phyloP scores from a whole-genome alignment of 2,329 filamentous ascomycete genomes.

The Raffaelea albimanens region DNA sequence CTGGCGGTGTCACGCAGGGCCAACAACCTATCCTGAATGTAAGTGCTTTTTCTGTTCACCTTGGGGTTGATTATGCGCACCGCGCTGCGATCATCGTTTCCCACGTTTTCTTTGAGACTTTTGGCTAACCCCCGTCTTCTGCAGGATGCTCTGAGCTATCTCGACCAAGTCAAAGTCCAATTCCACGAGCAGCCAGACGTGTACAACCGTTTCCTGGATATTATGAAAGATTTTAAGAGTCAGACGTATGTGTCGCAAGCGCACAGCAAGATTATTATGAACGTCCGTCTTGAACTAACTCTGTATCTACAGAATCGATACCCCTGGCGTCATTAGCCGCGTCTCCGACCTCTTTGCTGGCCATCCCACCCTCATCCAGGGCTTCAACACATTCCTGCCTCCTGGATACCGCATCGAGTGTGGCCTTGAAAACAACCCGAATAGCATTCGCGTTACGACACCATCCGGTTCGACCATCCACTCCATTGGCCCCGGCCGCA shows the following conservation, averaged over 20 bases:
- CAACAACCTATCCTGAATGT: conserved; percentile 78
- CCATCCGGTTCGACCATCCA: conserved; percentile 95
- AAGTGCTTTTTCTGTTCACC: conserved; percentile 21
- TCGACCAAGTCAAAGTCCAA: conserved; percentile 97
- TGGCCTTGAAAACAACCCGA: conserved; percentile 84
- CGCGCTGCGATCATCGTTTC: neutral
- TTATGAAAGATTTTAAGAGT: conserved; percentile 99
- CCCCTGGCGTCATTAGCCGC: conserved; percentile 90
- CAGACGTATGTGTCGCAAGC: conserved; percentile 58
- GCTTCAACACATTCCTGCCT: conserved; percentile 95
- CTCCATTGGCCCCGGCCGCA: conserved; percentile 56
- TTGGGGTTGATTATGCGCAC: neutral
- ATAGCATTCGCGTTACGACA: conserved; percentile 92
- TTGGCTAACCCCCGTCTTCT: neutral
- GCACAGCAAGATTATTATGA: too few relatives aligned
- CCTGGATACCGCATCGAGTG: conserved; percentile 96
- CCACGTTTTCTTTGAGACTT: neutral
- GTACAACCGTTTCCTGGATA: conserved; percentile 93
- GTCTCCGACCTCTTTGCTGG: conserved; percentile 94
- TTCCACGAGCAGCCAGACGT: conserved; percentile 96
- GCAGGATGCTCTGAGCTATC: conserved; percentile 74
- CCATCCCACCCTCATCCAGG: conserved; percentile 90
- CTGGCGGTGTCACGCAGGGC: conserved; percentile 58
- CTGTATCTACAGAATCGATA: conserved; percentile 63
- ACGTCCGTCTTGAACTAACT: neutral